A percentile compares a stretch with the other conserved stretches of the same genome.
phyloP scores from a whole-genome alignment of 78 protist genomes.

The Creolimax fragrantissima region DNA sequence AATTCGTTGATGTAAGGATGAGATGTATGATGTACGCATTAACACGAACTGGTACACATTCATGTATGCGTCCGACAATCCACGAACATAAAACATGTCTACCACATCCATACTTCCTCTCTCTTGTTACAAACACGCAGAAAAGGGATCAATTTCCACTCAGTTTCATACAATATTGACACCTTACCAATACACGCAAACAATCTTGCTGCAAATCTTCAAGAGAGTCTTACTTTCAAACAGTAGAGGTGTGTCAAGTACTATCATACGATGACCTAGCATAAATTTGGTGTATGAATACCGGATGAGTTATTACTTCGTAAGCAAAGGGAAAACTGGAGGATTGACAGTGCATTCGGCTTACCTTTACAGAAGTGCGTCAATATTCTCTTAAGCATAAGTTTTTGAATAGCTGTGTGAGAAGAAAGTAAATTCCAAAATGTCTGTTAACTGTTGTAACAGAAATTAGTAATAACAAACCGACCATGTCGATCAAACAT shows the following conservation, averaged over 20 bases:
- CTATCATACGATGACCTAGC: not conserved
- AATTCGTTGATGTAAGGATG: not conserved
- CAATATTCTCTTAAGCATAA: not conserved
- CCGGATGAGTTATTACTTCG: not conserved
- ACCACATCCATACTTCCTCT: no score
- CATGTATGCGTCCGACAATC: not conserved
- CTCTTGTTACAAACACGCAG: no score
- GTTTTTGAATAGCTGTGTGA: not conserved
- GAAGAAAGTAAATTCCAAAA: no score
- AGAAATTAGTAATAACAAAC: no score
- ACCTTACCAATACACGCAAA: not conserved
- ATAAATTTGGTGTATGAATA: not conserved
- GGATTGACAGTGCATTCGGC: no score
- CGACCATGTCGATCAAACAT: not conserved
- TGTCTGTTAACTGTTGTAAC: no score
- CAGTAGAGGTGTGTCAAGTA: not conserved
- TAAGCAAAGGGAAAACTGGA: no score
- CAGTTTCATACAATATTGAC: no score
- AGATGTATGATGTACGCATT: not conserved
- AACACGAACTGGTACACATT: not conserved
- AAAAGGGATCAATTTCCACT: no score
- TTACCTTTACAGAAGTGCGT: not conserved
- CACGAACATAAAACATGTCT: no score
- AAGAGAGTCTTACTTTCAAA: not conserved
- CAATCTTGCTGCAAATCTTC: not conserved